Conservation (phyloP, 1,139 yeast genomes). For the Zygoascus meyerae region DNA sequence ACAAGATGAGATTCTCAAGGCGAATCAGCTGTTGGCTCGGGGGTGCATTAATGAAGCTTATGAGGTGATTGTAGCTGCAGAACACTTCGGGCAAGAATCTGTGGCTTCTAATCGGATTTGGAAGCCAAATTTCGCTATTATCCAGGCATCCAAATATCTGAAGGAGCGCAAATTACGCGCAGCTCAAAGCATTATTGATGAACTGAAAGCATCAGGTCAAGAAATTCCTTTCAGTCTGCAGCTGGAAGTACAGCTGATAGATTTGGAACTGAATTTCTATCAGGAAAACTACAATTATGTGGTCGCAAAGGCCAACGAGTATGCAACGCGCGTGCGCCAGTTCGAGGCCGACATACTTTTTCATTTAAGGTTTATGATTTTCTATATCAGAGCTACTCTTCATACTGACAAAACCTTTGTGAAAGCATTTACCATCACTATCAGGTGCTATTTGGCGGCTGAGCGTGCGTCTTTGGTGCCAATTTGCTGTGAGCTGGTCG, state of each 20-base stretch:
- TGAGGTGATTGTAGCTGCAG: slow-evolving; percentile 15
- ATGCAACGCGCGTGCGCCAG: slow-evolving; percentile 14
- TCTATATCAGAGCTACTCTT: slow-evolving; percentile 21
- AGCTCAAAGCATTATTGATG: slow-evolving; percentile 18
- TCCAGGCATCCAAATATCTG: slow-evolving; percentile 17
- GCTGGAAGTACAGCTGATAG: slow-evolving; percentile 13
- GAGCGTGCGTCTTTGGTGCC: slow-evolving; percentile 21
- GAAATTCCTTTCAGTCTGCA: slow-evolving; percentile 14
- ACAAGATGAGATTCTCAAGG: slow-evolving; percentile 17
- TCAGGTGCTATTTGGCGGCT: slow-evolving; percentile 22
- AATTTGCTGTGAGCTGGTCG: slow-evolving; percentile 23
- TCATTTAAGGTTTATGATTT: slow-evolving; percentile 22
- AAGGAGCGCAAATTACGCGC: slow-evolving; percentile 17
- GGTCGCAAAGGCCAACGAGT: slow-evolving; percentile 13
- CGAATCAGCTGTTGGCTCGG: slow-evolving; percentile 16
- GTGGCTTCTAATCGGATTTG: slow-evolving; percentile 22
- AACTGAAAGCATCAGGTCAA: slow-evolving; percentile 12
- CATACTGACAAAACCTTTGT: slow-evolving; percentile 17
- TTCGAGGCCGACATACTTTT: slow-evolving; percentile 21
- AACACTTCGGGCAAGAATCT: slow-evolving; percentile 13
- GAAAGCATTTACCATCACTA: slow-evolving; percentile 23
- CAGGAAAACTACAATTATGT: slow-evolving; percentile 19
- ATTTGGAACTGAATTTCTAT: slow-evolving; percentile 19
- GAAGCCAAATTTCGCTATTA: slow-evolving; percentile 20
- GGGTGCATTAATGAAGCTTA: slow-evolving; percentile 20